Conservation (phyloP, 1,284 basidiomycete species). For the Vanrija sp. region DNA sequence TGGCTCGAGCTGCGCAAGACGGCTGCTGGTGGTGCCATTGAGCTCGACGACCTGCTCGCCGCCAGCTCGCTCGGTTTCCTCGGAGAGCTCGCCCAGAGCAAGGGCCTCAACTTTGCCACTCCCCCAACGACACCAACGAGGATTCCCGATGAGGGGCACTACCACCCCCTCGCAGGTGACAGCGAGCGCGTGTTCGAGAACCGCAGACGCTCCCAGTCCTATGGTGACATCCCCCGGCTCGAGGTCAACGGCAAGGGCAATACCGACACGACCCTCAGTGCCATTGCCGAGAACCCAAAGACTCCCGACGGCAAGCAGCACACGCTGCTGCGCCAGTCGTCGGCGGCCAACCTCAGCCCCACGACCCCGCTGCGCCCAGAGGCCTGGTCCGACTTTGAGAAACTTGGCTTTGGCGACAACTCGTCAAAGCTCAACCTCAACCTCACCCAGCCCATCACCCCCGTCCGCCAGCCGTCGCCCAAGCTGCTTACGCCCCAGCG, state of each 20-base stretch:
- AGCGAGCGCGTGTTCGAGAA: background rate
- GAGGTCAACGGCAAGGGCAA: background rate
- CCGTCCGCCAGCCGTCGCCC: background rate
- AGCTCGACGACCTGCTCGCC: conserved; percentile 15
- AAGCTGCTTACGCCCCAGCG: background rate
- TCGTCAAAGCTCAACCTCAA: conserved; percentile 10
- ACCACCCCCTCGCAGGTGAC: conserved; percentile 18
- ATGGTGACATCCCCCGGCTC: conserved; percentile 10
- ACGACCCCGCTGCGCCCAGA: background rate
- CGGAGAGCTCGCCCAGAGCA: conserved; percentile 3
- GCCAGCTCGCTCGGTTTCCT: conserved; percentile 22
- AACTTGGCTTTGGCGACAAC: conserved; percentile 20
- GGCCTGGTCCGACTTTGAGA: conserved; percentile 23
- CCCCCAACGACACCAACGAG: background rate
- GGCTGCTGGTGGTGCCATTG: background rate
- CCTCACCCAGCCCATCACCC: conserved; percentile 1
- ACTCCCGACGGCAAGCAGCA: background rate
- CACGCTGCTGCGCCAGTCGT: conserved; percentile 3
- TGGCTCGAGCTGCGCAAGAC: conserved; percentile 8
- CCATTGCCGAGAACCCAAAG: background rate
- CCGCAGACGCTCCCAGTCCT: conserved; percentile 22
- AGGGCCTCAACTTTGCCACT: conserved; percentile 9
- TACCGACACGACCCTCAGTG: background rate
- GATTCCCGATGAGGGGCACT: conserved; percentile 8
- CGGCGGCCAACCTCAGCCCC: conserved; percentile 6